Base-by-base conservation (phyloP, 163 green algal genomes). In the Scenedesmus sp. region DNA sequence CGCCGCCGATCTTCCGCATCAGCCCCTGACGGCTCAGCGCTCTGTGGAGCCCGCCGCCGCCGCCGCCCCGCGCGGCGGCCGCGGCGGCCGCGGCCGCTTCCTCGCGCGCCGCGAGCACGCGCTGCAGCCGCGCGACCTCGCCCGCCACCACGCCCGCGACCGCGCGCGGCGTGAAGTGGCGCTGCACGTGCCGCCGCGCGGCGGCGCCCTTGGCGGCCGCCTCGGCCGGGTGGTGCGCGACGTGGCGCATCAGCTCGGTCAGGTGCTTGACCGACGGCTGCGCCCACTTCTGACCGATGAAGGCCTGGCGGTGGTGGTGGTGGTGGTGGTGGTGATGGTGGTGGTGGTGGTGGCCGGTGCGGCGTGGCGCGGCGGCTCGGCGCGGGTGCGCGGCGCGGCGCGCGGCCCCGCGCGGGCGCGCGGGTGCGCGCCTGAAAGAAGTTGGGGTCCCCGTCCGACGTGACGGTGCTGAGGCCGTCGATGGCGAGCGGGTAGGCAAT, bases 181-280 rank as follows among this genome's bases (percentile, higher is more conserved):
- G 28, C 28, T 84, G 57, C 74, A 94, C 89, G 36, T 82, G 80
- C 2, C 29, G 45, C 53, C 84, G 51, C 0, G 84, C 89, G 13
- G 70, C 77, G 15, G 39, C 70, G 20, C 87, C 89, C 18, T 83
- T 83, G 0, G 56, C 70, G 7, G 47, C 14, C 22, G 86, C 90
- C 45, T 93, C 82, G 7, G 84, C 63, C 0, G 51, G 81, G 60
- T 92, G 28, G 4, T 56, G 51, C 26, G 83, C 72, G 28, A 93
- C 86, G 5, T 77, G 84, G 20, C 84, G 76, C 86, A 94, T 80
- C 14, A 94, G 86, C 56, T 88, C 75, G 5, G 51, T 42, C 42
- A 91, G 75, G 70, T 93, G 87, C 3, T 48, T 24, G 9, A 87
- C 80, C 0, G 82, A 89, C 0, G 89, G 89, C 45, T 87, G 75